phyloP scores from a whole-genome alignment of 2,329 filamentous ascomycete genomes.

The Clonostachys rhizophaga region DNA sequence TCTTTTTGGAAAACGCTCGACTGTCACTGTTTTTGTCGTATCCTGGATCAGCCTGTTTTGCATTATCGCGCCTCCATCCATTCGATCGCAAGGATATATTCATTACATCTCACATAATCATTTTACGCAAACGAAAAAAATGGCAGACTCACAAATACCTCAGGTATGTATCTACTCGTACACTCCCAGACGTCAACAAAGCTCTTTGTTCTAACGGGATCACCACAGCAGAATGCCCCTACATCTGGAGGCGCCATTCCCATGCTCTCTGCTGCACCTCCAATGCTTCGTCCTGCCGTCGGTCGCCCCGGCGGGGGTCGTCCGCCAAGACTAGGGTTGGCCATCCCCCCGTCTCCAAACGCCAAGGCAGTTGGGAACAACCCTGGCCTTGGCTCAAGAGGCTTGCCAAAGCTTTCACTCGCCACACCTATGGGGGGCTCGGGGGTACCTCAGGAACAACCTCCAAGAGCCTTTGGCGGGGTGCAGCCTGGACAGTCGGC shows the following conservation, averaged over 20 bases:
- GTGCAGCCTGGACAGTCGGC: slow-evolving; percentile 60
- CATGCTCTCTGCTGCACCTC: slow-evolving; percentile 20
- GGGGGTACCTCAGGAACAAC: slow-evolving; percentile 65
- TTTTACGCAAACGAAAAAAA: too few species aligned
- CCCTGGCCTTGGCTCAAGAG: slow-evolving; percentile 38
- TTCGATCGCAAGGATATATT: too few species aligned
- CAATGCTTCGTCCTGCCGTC: slow-evolving; percentile 78
- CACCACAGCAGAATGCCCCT: too few species aligned
- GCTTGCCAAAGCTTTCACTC: slow-evolving; percentile 73
- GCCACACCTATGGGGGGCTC: slow-evolving; percentile 85
- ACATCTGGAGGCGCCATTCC: not conserved
- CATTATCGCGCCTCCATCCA: too few species aligned
- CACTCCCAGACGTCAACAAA: too few species aligned
- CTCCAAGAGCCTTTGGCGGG: slow-evolving; percentile 42
- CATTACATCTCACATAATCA: too few species aligned
- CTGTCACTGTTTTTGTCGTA: too few species aligned
- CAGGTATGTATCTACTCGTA: too few species aligned
- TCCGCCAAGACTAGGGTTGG: slow-evolving; percentile 76
- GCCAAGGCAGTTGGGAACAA: slow-evolving; percentile 66
- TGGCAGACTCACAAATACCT: too few species aligned
- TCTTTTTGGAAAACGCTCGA: too few species aligned
- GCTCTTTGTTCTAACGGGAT: too few species aligned
- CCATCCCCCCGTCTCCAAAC: slow-evolving; percentile 84
- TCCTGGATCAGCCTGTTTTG: too few species aligned
- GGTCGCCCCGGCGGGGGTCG: slow-evolving; percentile 60